Conservation (phyloP, 75 land plant species). For the Selaginella moellendorffii region DNA sequence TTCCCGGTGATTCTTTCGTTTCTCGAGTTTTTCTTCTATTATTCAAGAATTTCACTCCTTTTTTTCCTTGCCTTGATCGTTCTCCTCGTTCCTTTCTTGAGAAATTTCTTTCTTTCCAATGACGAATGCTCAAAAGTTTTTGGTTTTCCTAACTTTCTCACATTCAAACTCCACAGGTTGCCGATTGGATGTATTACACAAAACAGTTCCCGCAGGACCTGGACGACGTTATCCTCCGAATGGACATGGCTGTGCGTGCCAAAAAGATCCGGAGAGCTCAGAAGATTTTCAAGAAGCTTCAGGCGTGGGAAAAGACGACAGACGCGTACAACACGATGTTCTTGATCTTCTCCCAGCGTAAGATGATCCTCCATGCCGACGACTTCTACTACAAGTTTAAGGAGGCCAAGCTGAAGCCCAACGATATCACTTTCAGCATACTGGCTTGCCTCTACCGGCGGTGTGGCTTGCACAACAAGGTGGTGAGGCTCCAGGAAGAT, state of each 20-base stretch:
- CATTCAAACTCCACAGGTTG: too few relatives aligned
- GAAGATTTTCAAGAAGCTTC: neutral
- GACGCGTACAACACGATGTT: neutral
- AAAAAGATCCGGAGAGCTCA: neutral
- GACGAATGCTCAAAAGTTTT: too few relatives aligned
- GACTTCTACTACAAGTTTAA: neutral
- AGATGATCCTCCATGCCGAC: neutral
- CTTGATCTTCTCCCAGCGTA: neutral
- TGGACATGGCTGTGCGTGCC: neutral
- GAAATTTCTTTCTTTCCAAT: too few relatives aligned
- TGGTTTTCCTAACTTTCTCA: too few relatives aligned
- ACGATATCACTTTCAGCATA: neutral
- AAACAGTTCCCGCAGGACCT: neutral
- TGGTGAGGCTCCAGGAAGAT: neutral
- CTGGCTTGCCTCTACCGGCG: neutral
- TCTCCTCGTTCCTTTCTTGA: too few relatives aligned
- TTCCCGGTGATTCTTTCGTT: neutral
- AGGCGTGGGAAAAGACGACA: neutral
- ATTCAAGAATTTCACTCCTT: too few relatives aligned
- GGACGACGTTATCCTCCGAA: neutral
- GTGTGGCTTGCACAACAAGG: neutral
- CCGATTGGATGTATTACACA: neutral
- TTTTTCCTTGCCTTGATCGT: too few relatives aligned
- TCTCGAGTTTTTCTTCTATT: too few relatives aligned
- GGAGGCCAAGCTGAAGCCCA: neutral